Percentiles rank a stretch among this genome's conserved stretches.
Evolutionary conservation across 805 yeast species (phyloP).

Genomic region (Kodamaea lidongshanica): DNA sequence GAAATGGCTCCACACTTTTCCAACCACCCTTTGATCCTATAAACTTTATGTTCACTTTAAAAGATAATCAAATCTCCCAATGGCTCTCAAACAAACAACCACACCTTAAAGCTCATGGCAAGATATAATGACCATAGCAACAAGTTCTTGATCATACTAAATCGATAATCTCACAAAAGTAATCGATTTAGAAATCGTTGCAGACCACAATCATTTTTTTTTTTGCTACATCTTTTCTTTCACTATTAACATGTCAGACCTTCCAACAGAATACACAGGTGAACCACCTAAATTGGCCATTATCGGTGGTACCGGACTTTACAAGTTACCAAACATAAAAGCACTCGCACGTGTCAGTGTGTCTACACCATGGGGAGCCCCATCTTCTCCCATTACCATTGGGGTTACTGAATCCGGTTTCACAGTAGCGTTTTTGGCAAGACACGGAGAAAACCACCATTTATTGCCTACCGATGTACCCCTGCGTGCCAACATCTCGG

Average conservation of each 20-base stretch:
- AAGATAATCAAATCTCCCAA: too few relatives aligned
- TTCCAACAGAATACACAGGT: constrained; percentile 46
- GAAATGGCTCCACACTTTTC: too few relatives aligned
- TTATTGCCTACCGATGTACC: constrained; percentile 91
- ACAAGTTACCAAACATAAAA: constrained; percentile 71
- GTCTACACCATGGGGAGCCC: constrained; percentile 96
- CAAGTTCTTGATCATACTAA: too few relatives aligned
- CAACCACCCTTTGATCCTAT: too few relatives aligned
- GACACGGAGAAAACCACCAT: constrained; percentile 92
- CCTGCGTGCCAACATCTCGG: constrained; percentile 89
- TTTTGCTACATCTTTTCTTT: too few relatives aligned
- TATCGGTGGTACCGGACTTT: constrained; percentile 98
- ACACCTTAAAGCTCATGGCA: too few relatives aligned
- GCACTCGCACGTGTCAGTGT: constrained; percentile 81
- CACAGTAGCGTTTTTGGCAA: constrained; percentile 87
- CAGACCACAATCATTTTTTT: too few relatives aligned
- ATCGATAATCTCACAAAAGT: too few relatives aligned
- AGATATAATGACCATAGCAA: too few relatives aligned
- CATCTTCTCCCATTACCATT: constrained; percentile 89
- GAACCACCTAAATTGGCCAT: constrained; percentile 78
- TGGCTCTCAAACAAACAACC: too few relatives aligned
- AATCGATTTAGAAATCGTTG: too few relatives aligned
- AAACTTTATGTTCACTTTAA: too few relatives aligned
- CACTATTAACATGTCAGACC: constrained; percentile 17
- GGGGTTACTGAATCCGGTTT: constrained; percentile 72